phyloP scores from a whole-genome alignment of 176 grass and related monocot genomes.

The Bolboschoenus planiculmis region DNA sequence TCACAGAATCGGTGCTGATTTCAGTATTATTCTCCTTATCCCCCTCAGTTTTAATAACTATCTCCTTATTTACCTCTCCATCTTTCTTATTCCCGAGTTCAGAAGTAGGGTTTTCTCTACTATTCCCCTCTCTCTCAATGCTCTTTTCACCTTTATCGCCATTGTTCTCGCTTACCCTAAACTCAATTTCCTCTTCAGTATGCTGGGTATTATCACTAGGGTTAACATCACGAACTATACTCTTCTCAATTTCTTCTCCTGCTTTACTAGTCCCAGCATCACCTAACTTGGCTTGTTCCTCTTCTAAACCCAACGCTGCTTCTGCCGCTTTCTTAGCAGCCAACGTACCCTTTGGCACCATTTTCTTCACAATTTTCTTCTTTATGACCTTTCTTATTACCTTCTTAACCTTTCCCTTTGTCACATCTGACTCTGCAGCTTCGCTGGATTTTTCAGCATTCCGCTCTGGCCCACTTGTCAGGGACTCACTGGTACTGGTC shows the following conservation, averaged over 20 bases:
- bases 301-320: neutral
- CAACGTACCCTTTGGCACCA: slow-evolving; percentile 16
- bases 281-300: neutral
- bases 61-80: neutral
- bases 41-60: neutral
- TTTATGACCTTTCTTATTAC: slow-evolving; percentile 29
- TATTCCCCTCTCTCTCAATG: neutral
- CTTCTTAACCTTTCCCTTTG: slow-evolving; percentile 19
- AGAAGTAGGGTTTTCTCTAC: neutral
- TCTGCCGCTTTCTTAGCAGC: neutral
- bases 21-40: neutral
- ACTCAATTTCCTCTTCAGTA: neutral
- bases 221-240: neutral
- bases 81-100: neutral
- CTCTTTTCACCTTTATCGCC: neutral
- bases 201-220: neutral
- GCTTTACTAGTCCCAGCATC: neutral
- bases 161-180: neutral
- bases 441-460: neutral
- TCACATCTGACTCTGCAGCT: neutral
- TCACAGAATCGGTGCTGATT: neutral
- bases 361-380: slow-evolving; percentile 42
- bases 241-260: neutral
- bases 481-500: neutral
- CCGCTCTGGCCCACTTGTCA: neutral